Base-by-base conservation (phyloP, 768 basidiomycete genomes). In the Leccinellum rugosiceps region DNA sequence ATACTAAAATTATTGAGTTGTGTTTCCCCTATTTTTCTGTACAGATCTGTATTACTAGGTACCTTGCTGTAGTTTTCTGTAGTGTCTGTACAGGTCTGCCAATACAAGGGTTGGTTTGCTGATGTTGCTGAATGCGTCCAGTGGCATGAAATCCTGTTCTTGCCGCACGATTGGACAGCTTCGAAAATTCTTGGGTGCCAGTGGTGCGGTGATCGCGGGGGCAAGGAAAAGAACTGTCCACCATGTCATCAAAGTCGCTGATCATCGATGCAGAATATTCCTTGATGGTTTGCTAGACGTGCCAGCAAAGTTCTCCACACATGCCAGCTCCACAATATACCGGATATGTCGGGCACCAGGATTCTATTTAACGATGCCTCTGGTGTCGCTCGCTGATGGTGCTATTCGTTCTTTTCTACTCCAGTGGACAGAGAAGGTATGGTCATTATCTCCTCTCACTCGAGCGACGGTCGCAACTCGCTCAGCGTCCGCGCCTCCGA, bases 221-320 rank as follows among this genome's bases (percentile, higher is more conserved):
- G 43, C 13, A 23, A 21, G 44, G 44, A 44, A 21, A 58, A 58
- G 32, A 32, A 23, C 35, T n/a, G n/a, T n/a, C 52, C 43, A 53
- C 35, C 47, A 2, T 21, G 46, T 38, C 47, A 7, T 28, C 28
- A 25, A 15, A 8, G 14, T 23, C 23, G 23, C 17, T 28, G 56
- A 58, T 59, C 47, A 32, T 59, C 51, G 47, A 43, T 35, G 26
- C 21, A 43, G 26, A 31, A 21, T 23, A n/a, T 38, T 58, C 32
- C 10, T 19, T n/a, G 31, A 54, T 26, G 43, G 43, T 46, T 35
- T 35, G 50, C 32, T 21, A 28, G 13, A 14, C 17, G 13, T 30
- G 23, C 26, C 41, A 28, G 45, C 43, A 11, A 34, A 26, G 47
- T n/a, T 26, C 4, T 50, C 34, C 7, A 14, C 34, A 23, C 21